phyloP scores from a whole-genome alignment of 805 yeast species.

The Candida methanosorbosa region DNA sequence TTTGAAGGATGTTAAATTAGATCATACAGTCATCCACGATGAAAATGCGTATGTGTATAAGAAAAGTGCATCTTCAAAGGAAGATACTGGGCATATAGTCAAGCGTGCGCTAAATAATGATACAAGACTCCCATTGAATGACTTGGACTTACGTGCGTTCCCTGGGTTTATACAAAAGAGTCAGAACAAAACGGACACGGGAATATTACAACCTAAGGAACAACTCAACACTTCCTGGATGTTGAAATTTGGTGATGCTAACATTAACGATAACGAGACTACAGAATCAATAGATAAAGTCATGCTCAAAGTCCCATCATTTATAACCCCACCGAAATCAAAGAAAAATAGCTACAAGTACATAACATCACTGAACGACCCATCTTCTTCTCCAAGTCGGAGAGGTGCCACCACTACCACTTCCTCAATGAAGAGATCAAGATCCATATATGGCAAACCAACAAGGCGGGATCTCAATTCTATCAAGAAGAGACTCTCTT shows the following conservation, averaged over 20 bases:
- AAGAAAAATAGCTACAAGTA: slow-evolving; percentile 10
- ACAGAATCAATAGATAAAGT: background rate
- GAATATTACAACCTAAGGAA: slow-evolving; percentile 10
- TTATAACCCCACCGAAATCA: slow-evolving; percentile 14
- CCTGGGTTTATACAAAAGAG: slow-evolving; percentile 11
- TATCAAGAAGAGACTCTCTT: no score
- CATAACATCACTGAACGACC: background rate
- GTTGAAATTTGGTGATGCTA: slow-evolving; percentile 4
- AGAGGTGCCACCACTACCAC: no score
- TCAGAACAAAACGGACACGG: slow-evolving; percentile 1
- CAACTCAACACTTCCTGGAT: slow-evolving; percentile 12
- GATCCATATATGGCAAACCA: no score
- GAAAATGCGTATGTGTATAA: background rate
- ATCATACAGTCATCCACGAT: no score
- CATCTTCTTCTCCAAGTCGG: background rate
- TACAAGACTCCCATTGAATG: slow-evolving; percentile 3
- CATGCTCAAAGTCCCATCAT: slow-evolving; percentile 11
- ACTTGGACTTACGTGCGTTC: slow-evolving; percentile 9
- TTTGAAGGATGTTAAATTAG: slow-evolving; percentile 1
- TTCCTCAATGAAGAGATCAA: no score
- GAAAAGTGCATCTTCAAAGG: background rate
- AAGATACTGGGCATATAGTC: background rate
- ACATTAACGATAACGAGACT: background rate
- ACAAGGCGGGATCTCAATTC: no score
- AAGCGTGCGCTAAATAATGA: background rate